Conservation (phyloP, 106 monocot genomes). For the Agapanthus africanus region DNA sequence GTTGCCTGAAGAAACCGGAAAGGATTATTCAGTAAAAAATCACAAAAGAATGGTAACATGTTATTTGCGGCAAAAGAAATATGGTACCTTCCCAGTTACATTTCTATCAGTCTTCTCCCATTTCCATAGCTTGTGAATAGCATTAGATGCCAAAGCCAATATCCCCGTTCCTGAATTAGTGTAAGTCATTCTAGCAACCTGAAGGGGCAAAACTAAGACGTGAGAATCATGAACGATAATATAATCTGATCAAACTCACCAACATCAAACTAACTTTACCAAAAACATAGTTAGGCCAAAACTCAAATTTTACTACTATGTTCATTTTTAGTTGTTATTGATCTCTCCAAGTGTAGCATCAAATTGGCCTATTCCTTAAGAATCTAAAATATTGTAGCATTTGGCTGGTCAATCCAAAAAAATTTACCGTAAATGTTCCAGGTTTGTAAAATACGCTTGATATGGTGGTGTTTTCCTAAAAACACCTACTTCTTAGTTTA, state of each 20-base stretch:
- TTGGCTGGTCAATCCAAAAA: background rate
- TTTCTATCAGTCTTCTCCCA: constrained; percentile 57
- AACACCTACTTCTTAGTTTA: background rate
- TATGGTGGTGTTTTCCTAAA: background rate
- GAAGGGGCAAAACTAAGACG: background rate
- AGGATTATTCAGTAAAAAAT: background rate
- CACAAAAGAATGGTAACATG: background rate
- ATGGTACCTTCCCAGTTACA: constrained; percentile 44
- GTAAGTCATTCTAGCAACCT: constrained; percentile 52
- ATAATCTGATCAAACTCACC: background rate
- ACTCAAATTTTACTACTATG: background rate
- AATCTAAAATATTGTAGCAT: background rate
- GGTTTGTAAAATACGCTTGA: too few species aligned
- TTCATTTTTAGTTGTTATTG: background rate
- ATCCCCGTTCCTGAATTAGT: constrained; percentile 54
- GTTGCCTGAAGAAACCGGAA: constrained; percentile 20
- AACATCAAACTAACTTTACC: background rate
- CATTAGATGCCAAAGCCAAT: constrained; percentile 59
- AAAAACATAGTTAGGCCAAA: background rate
- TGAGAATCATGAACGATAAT: background rate
- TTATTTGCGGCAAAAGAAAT: background rate
- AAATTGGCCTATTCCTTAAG: background rate
- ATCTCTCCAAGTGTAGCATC: background rate
- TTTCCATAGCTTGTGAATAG: constrained; percentile 66
- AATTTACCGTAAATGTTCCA: too few species aligned